A percentile compares a stretch with the other conserved stretches of the same genome.
phyloP scores from a whole-genome alignment of 176 grass and related monocot species.

The Carex kokanica region DNA sequence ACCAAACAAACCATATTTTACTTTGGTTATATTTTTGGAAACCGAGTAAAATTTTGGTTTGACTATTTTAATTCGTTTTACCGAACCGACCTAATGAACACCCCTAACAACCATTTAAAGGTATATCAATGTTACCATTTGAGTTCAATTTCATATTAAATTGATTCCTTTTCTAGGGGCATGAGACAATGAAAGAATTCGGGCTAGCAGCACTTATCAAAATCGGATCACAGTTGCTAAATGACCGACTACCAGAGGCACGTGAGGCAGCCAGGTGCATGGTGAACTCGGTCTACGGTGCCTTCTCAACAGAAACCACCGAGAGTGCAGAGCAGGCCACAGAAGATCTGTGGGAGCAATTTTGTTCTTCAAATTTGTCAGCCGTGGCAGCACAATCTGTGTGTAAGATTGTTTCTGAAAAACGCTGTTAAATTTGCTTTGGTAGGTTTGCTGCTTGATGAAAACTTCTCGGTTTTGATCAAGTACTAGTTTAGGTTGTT shows the following conservation, averaged over 20 bases:
- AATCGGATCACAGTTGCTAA: constrained; percentile 67
- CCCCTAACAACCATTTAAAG: not conserved
- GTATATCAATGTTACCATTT: not conserved
- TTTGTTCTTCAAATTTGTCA: constrained; percentile 79
- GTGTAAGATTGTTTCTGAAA: constrained; percentile 52
- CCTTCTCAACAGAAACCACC: constrained; percentile 37
- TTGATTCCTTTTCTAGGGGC: constrained; percentile 32
- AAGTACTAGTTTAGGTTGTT: constrained; percentile 1
- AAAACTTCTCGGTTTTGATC: constrained; percentile 4
- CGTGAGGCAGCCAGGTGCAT: constrained; percentile 70
- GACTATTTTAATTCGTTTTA: too few relatives aligned
- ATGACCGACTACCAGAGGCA: constrained; percentile 86
- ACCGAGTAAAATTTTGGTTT: too few relatives aligned
- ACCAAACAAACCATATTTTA: too few relatives aligned
- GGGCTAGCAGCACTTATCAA: constrained; percentile 59
- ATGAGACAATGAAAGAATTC: constrained; percentile 62
- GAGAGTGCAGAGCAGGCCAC: not conserved
- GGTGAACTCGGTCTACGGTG: constrained; percentile 46
- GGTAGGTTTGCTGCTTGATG: not conserved
- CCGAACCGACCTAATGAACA: too few relatives aligned
- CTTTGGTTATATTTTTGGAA: too few relatives aligned
- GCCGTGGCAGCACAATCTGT: constrained; percentile 64
- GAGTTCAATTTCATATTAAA: not conserved
- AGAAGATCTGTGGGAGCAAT: constrained; percentile 55
- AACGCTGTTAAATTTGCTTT: not conserved